Percentiles rank a stretch among this genome's conserved stretches.
These are phyloP conservation scores for Astrephomene gubernaculifera DNA, from an alignment of 139 green algal species.

Conservation along the genomic window DNA sequence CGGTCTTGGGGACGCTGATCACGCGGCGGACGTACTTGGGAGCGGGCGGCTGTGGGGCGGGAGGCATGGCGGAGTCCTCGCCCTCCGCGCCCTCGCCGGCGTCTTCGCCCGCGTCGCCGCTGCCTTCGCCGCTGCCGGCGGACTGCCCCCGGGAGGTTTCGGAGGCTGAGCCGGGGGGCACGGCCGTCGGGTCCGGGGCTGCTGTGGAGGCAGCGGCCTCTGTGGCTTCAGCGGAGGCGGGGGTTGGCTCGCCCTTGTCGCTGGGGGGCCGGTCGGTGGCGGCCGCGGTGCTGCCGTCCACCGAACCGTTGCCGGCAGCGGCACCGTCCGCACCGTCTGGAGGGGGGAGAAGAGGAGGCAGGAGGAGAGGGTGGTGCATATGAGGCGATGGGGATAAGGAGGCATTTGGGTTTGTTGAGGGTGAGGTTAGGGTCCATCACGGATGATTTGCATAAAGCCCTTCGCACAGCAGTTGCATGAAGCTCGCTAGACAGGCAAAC, in stretches of 20 bases:
- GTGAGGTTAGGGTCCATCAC: too few species aligned
- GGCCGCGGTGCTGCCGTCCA: neutral
- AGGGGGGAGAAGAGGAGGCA: too few species aligned
- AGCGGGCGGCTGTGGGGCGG: neutral
- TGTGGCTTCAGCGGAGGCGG: neutral
- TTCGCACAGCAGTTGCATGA: too few species aligned
- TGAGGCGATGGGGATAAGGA: too few species aligned
- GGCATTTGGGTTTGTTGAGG: too few species aligned
- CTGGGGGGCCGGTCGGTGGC: neutral
- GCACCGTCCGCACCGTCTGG: too few species aligned
- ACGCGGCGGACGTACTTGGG: conserved; percentile 41
- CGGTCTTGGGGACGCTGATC: conserved; percentile 50
- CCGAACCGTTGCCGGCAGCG: too few species aligned
- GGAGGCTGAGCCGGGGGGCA: neutral
- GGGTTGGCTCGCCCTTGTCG: neutral
- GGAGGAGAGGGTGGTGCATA: too few species aligned
- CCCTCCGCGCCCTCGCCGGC: neutral
- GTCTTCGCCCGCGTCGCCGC: neutral
- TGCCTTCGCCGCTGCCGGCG: neutral
- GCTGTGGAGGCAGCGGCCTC: neutral
- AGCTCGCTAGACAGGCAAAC: too few species aligned
- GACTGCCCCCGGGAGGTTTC: neutral
- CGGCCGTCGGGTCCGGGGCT: too few species aligned
- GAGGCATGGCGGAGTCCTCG: conserved; percentile 14
- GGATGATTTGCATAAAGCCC: too few species aligned